Percentiles rank a stretch among this genome's conserved stretches.
These are phyloP conservation scores for Adansonia rubrostipa DNA, from an alignment of 441 rosid species.

Conservation along the genomic window DNA sequence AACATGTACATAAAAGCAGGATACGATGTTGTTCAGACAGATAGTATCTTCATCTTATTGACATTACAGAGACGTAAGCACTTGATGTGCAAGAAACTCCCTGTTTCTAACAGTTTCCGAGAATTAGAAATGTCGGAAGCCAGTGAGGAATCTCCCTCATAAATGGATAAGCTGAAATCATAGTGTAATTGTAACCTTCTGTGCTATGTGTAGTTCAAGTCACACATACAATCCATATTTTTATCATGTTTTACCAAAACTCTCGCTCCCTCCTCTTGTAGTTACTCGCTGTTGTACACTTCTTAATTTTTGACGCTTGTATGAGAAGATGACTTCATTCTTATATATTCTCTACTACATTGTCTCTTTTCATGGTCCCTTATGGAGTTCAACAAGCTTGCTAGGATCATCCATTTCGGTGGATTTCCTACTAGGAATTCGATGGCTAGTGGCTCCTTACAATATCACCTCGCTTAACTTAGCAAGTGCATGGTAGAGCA, in stretches of 20 bases:
- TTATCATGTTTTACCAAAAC: conserved; percentile 5
- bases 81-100: conserved; percentile 88
- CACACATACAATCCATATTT: not conserved
- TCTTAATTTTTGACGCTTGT: not conserved
- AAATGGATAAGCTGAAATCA: conserved; percentile 37
- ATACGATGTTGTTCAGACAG: conserved; percentile 66
- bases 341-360: not conserved
- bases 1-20: conserved; percentile 90
- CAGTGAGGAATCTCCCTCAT: conserved; percentile 47
- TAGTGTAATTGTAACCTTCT: conserved; percentile 20
- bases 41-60: conserved; percentile 66
- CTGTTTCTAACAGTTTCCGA: conserved; percentile 30
- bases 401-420: conserved; percentile 22
- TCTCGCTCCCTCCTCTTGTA: conserved; percentile 2
- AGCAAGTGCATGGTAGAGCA: conserved; percentile 30
- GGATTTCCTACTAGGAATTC: conserved; percentile 26
- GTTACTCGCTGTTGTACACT: conserved; percentile 16
- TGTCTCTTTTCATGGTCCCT: conserved; percentile 28
- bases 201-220: conserved; percentile 32
- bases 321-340: conserved; percentile 3
- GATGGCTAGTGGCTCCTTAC: conserved; percentile 23
- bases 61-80: conserved; percentile 87
- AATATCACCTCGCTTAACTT: conserved; percentile 35
- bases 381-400: conserved; percentile 24
- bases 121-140: conserved; percentile 42